Percentiles rank a stretch among this genome's conserved stretches.
Evolutionary conservation across 441 rosid genomes (phyloP).

Genomic region (Hura crepitans): DNA sequence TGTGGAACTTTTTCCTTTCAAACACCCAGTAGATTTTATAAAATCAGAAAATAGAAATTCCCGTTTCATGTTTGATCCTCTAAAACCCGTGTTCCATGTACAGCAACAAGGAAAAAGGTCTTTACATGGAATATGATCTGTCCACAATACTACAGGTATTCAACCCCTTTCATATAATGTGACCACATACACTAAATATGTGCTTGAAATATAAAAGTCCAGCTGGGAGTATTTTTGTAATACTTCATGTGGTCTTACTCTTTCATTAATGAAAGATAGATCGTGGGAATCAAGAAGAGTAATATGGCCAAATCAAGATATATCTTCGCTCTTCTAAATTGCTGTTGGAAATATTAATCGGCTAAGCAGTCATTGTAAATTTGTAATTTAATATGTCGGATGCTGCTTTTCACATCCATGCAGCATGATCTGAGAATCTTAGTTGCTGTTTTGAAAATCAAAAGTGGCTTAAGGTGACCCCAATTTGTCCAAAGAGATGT

Average conservation of each 20-base stretch:
- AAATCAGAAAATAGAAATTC: background rate
- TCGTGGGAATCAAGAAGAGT: background rate
- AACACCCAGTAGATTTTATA: conserved; percentile 8
- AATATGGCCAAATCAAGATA: background rate
- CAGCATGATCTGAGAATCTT: background rate
- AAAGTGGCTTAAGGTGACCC: background rate
- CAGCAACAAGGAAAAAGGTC: conserved; percentile 96
- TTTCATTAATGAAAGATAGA: background rate
- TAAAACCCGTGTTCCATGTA: conserved; percentile 13
- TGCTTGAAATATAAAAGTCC: background rate
- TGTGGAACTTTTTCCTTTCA: conserved; percentile 26
- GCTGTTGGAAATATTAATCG: background rate
- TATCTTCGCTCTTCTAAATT: background rate
- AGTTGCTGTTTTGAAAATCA: background rate
- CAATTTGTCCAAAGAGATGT: background rate
- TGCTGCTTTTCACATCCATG: background rate
- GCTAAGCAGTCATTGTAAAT: background rate
- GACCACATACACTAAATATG: background rate
- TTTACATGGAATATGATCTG: conserved; percentile 86
- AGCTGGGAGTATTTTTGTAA: background rate
- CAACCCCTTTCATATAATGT: conserved; percentile 2
- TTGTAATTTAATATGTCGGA: background rate
- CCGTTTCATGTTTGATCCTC: conserved; percentile 18
- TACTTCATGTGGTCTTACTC: background rate
- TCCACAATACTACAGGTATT: conserved; percentile 84